Evolutionary conservation across 208 protist species (phyloP).

Genomic region (Acanthamoeba castellanii): DNA sequence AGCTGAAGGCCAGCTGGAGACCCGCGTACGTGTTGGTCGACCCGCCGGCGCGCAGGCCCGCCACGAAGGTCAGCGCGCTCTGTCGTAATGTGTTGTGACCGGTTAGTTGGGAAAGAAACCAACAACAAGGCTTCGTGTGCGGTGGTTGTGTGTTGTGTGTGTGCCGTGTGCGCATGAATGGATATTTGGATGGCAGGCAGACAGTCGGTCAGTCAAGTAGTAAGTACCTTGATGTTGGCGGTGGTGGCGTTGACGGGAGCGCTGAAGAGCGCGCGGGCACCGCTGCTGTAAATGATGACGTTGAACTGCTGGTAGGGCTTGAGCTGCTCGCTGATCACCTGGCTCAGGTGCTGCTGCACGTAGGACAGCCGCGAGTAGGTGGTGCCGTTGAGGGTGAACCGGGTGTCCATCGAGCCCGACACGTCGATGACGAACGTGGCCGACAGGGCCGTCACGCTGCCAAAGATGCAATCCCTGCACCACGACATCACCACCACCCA

Average conservation of each 20-base stretch:
- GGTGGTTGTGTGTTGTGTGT: no score
- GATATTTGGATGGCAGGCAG: no score
- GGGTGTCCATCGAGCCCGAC: not conserved
- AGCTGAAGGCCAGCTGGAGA: not conserved
- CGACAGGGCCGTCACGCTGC: not conserved
- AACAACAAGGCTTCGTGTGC: no score
- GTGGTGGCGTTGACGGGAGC: not conserved
- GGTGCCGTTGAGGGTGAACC: not conserved
- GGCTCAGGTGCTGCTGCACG: not conserved
- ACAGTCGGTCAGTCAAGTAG: no score
- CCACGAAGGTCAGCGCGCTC: not conserved
- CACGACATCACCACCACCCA: not conserved
- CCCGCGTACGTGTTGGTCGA: not conserved
- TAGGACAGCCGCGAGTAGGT: not conserved
- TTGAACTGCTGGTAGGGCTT: conserved; percentile 21
- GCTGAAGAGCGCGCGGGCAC: not conserved
- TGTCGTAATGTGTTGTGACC: no score
- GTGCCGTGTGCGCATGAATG: no score
- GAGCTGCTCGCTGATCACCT: not conserved
- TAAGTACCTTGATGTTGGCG: not conserved
- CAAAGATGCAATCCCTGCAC: conserved; percentile 3
- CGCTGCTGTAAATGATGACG: not conserved
- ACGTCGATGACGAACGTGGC: conserved; percentile 6
- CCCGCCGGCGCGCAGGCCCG: not conserved
- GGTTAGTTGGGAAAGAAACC: no score